These are phyloP conservation scores for Backusella tuberculispora DNA, from an alignment of 192 early-diverging fungal genomes.

Conservation along the genomic window DNA sequence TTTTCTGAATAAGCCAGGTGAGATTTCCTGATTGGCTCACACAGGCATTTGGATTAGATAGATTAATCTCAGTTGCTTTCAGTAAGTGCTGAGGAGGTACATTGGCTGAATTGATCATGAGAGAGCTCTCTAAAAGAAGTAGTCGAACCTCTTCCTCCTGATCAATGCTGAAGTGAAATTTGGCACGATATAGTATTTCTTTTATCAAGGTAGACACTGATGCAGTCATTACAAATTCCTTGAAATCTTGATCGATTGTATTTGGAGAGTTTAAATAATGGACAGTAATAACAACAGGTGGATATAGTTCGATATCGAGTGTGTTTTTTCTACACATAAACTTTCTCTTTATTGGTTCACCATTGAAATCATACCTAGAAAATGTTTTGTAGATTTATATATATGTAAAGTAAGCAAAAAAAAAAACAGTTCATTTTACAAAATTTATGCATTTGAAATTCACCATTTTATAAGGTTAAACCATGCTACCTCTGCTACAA, in stretches of 20 bases:
- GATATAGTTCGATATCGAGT: neutral
- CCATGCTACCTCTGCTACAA: slow-evolving; percentile 53
- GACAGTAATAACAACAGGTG: neutral
- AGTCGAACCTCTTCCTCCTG: neutral
- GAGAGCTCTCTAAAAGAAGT: neutral
- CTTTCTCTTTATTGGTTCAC: neutral
- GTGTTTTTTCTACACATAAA: neutral
- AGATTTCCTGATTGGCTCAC: neutral
- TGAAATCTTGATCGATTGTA: neutral
- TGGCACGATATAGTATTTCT: neutral
- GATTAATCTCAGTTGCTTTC: neutral
- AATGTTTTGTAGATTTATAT: neutral
- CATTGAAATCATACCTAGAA: neutral
- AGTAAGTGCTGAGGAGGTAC: neutral
- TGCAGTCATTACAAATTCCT: neutral
- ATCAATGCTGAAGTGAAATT: neutral
- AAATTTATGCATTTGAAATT: too few species aligned
- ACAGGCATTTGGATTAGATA: neutral
- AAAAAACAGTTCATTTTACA: too few species aligned
- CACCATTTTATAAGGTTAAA: slow-evolving; percentile 47
- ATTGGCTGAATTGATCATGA: neutral
- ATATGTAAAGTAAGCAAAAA: neutral
- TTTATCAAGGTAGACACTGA: neutral
- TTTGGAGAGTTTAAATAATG: neutral
- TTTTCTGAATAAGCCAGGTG: neutral